These are phyloP conservation scores for Lasiodiplodia sp. DNA, from an alignment of 2,329 filamentous ascomycete species.

Conservation along the genomic window DNA sequence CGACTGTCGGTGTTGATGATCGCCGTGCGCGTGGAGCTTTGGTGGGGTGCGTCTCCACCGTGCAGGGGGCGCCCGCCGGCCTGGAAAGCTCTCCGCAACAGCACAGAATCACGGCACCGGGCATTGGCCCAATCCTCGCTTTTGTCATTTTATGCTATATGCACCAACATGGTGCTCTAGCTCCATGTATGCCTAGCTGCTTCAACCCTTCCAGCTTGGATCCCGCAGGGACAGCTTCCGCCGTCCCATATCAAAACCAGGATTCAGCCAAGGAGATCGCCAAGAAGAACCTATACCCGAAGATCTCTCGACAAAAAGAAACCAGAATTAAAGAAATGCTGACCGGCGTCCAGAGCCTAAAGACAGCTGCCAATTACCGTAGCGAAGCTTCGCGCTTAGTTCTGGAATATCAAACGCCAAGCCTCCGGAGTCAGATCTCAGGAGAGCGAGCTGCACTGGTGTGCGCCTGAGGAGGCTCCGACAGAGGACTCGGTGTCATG, in stretches of 20 bases:
- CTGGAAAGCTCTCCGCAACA: conserved; percentile 3
- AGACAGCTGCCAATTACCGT: background rate
- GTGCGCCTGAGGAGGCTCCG: background rate
- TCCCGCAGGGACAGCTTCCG: background rate
- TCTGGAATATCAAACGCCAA: background rate
- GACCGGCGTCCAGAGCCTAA: background rate
- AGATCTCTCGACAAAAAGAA: background rate
- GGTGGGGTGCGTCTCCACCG: conserved; percentile 20
- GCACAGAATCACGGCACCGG: background rate
- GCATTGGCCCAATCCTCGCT: background rate
- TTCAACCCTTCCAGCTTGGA: background rate
- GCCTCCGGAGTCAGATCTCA: background rate
- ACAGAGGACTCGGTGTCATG: background rate
- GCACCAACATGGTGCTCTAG: background rate
- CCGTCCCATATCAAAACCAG: background rate
- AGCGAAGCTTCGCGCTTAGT: background rate
- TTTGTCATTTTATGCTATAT: conserved; percentile 3
- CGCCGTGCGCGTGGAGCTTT: conserved; percentile 13
- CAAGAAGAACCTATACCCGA: background rate
- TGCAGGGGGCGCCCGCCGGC: conserved; percentile 16
- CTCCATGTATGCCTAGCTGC: background rate
- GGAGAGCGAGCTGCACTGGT: background rate
- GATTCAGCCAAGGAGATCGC: background rate
- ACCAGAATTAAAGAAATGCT: background rate
- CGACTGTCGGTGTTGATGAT: conserved; percentile 14